Percentiles rank a stretch among this genome's conserved stretches.
Conservation (phyloP, 192 early-diverging fungal species). For the Geranomyces michiganensis region DNA sequence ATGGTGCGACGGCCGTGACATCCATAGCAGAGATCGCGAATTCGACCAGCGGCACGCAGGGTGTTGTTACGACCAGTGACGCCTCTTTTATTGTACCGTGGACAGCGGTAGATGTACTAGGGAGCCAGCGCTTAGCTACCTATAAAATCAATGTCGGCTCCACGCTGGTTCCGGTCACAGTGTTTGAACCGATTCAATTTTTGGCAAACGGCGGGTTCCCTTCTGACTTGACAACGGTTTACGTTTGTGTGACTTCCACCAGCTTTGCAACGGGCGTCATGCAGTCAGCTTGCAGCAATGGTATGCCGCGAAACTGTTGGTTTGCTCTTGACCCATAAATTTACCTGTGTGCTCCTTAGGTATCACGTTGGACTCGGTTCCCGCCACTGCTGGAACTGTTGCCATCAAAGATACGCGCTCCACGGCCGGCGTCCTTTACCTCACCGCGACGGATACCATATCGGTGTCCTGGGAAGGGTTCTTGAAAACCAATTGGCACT, state of each 20-base stretch:
- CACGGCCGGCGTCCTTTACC: neutral
- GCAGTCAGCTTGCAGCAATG: conserved; percentile 6
- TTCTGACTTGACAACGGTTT: neutral
- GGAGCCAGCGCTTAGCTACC: neutral
- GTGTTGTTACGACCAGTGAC: too few species aligned
- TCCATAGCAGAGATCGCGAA: too few species aligned
- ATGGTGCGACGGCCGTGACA: too few species aligned
- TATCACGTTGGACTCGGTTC: neutral
- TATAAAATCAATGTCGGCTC: too few species aligned
- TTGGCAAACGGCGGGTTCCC: too few species aligned
- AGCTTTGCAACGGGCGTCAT: neutral
- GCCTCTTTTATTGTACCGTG: neutral
- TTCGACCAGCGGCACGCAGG: too few species aligned
- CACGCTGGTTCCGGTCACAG: too few species aligned
- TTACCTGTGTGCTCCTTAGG: neutral
- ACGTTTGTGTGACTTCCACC: neutral
- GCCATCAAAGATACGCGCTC: neutral
- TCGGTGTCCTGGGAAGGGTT: conserved; percentile 3
- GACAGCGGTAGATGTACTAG: neutral
- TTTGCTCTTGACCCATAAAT: neutral
- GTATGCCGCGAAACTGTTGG: neutral
- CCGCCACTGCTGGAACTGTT: neutral
- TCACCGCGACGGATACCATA: neutral
- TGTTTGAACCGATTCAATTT: too few species aligned
- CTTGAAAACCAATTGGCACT: too few species aligned